Percentiles rank a stretch among this genome's conserved stretches.
phyloP scores from a whole-genome alignment of 805 yeast species.

The Candida palmyrensis region DNA sequence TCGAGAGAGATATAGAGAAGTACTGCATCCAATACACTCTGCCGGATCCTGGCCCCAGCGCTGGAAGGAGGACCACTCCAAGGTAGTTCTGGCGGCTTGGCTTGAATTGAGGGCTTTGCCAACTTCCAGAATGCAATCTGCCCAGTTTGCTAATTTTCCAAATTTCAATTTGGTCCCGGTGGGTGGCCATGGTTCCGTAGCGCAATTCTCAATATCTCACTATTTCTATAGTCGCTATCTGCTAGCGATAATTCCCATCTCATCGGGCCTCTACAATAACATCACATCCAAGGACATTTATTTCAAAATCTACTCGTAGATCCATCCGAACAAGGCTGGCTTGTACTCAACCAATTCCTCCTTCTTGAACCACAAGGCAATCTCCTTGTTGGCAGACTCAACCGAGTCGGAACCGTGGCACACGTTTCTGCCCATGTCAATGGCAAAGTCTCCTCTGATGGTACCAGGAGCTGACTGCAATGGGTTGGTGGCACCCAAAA shows the following conservation, averaged over 20 bases:
- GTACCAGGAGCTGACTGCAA: constrained; percentile 97
- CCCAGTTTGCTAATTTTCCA: constrained; percentile 10
- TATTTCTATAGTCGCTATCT: too few species aligned
- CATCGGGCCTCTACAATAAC: too few species aligned
- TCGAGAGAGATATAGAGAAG: too few species aligned
- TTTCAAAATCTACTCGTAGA: constrained; percentile 71
- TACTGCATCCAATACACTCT: too few species aligned
- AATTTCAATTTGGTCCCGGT: constrained; percentile 19
- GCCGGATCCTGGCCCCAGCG: too few species aligned
- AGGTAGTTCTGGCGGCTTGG: too few species aligned
- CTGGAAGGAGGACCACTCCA: too few species aligned
- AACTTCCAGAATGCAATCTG: too few species aligned
- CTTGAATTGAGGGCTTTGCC: too few species aligned
- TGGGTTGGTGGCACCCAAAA: constrained; percentile 99
- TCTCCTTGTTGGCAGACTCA: constrained; percentile 95
- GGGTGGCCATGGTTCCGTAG: constrained; percentile 7
- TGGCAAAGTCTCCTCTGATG: constrained; percentile 98
- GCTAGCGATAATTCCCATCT: too few species aligned
- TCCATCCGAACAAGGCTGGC: constrained; percentile 79
- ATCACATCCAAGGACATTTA: too few species aligned
- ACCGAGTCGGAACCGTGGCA: constrained; percentile 99
- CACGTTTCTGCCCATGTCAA: constrained; percentile 99
- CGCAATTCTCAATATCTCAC: constrained; percentile 7
- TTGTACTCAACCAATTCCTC: constrained; percentile 94
- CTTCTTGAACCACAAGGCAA: constrained; percentile 94